phyloP scores from a whole-genome alignment of 2,329 filamentous ascomycete genomes.

The Fusarium hostae region DNA sequence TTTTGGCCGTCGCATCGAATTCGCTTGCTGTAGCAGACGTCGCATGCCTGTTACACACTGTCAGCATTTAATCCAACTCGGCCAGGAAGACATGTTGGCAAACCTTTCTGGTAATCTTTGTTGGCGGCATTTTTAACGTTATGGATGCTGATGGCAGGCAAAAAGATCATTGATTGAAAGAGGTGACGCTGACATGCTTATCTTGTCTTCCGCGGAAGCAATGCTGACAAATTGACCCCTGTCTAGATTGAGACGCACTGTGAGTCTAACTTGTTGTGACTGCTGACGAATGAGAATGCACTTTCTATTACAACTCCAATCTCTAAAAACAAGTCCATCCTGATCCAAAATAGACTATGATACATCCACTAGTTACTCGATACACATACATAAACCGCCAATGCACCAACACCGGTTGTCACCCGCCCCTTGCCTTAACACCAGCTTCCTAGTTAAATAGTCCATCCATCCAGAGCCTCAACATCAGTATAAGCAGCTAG shows the following conservation, averaged over 20 bases:
- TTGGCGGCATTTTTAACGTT: background rate
- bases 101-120: background rate
- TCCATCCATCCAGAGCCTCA: background rate
- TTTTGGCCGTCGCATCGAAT: constrained; percentile 27
- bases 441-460: accelerated
- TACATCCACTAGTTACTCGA: accelerated
- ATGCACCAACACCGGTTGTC: accelerated
- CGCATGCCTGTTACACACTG: constrained; percentile 7
- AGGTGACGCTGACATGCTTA: background rate
- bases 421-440: accelerated
- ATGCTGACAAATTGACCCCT: background rate
- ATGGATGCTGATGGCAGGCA: accelerated
- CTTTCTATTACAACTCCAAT: background rate
- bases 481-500: background rate
- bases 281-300: accelerated
- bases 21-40: constrained; percentile 29
- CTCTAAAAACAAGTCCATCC: no score
- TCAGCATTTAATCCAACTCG: background rate
- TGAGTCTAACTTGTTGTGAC: background rate
- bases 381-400: accelerated
- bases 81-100: accelerated
- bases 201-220: constrained; percentile 7
- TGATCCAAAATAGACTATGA: accelerated
- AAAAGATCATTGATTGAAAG: no score
- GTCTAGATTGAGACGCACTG: accelerated